phyloP scores from a whole-genome alignment of 2,329 filamentous ascomycete genomes.

The Aspergillaceae sp. region DNA sequence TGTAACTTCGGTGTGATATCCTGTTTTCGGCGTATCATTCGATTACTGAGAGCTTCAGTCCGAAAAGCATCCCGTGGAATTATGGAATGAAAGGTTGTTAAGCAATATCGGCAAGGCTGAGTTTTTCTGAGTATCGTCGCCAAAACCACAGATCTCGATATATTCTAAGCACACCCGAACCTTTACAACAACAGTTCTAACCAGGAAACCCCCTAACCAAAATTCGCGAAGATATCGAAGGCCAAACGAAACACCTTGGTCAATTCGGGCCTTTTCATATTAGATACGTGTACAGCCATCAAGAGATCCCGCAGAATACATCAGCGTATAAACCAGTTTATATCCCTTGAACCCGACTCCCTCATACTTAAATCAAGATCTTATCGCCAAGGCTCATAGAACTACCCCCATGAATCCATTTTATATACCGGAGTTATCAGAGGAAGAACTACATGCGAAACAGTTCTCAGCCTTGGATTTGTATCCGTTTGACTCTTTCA shows the following conservation, averaged over 20 bases:
- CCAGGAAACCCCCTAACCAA: slow-evolving; percentile 13
- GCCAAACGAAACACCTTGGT: slow-evolving; percentile 37
- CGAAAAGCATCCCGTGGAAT: no score
- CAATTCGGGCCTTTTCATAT: slow-evolving; percentile 37
- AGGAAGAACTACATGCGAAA: slow-evolving; percentile 14
- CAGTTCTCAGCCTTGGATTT: slow-evolving; percentile 33
- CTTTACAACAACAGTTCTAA: slow-evolving; percentile 17
- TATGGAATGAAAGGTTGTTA: no score
- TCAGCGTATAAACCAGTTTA: slow-evolving; percentile 33
- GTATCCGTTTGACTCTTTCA: slow-evolving; percentile 24
- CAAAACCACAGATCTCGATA: slow-evolving; percentile 13
- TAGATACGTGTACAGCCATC: slow-evolving; percentile 36
- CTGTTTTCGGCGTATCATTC: no score
- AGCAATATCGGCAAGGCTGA: no score
- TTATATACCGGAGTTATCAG: slow-evolving; percentile 28
- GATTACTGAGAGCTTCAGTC: no score
- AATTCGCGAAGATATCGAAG: slow-evolving; percentile 21
- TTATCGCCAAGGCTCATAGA: not conserved
- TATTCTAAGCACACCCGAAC: slow-evolving; percentile 19
- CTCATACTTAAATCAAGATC: slow-evolving; percentile 33
- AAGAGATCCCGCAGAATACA: slow-evolving; percentile 25
- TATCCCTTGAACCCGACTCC: slow-evolving; percentile 30
- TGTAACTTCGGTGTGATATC: no score
- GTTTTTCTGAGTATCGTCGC: no score
- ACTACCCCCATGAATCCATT: slow-evolving; percentile 23